A percentile compares a stretch with the other conserved stretches of the same genome.
Conservation (phyloP, 345 rosid species). For the Aethionema arabicum region DNA sequence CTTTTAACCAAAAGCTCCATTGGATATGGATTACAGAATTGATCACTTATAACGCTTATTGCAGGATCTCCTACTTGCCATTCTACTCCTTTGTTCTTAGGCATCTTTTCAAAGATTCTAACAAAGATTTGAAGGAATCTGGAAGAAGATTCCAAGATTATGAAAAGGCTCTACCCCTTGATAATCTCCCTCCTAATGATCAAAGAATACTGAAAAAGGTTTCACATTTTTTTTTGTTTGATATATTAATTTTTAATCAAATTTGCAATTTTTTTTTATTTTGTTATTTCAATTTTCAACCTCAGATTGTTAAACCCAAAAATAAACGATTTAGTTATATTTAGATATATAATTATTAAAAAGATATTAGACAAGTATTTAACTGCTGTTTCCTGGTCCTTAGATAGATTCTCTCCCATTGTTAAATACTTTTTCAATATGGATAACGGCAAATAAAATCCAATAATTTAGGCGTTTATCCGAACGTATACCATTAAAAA, state of each 20-base stretch:
- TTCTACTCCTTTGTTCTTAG: constrained; percentile 33
- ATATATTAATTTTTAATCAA: constrained; percentile 24
- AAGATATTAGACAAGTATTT: background rate
- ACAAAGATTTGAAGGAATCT: background rate
- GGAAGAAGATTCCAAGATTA: constrained; percentile 18
- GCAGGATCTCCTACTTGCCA: constrained; percentile 45
- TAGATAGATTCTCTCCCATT: constrained; percentile 17
- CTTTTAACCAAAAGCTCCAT: constrained; percentile 60
- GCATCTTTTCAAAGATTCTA: constrained; percentile 16
- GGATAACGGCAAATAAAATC: too few species aligned
- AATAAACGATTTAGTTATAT: constrained; percentile 28
- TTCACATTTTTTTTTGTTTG: constrained; percentile 11
- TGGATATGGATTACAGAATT: constrained; percentile 59
- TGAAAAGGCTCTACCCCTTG: constrained; percentile 36
- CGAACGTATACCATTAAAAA: too few species aligned
- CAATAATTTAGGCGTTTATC: too few species aligned
- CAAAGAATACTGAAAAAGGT: constrained; percentile 29
- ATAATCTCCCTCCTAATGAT: constrained; percentile 21
- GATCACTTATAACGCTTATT: constrained; percentile 53
- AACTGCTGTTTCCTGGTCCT: constrained; percentile 17
- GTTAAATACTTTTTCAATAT: constrained; percentile 3
- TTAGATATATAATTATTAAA: constrained; percentile 28
- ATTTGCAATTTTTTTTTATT: constrained; percentile 22
- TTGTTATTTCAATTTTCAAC: constrained; percentile 18
- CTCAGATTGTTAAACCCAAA: constrained; percentile 26